These are phyloP conservation scores for Penicillium cinerascens DNA, from an alignment of 495 filamentous ascomycete species.

Conservation along the genomic window DNA sequence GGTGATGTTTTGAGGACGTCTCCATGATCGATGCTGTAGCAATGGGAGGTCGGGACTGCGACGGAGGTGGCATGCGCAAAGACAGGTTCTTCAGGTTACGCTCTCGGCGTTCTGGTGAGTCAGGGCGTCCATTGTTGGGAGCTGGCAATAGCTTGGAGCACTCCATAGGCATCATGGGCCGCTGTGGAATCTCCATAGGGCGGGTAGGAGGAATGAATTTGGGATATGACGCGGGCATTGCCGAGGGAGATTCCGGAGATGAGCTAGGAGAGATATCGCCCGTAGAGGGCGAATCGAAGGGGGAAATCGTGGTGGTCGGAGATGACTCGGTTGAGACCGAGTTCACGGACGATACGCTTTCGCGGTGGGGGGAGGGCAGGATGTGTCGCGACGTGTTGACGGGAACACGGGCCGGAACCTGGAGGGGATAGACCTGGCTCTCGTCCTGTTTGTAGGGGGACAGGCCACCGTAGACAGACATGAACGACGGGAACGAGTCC, in stretches of 20 bases:
- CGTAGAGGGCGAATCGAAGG: slow-evolving; percentile 79
- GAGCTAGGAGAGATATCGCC: slow-evolving; percentile 92
- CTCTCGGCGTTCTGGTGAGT: slow-evolving; percentile 66
- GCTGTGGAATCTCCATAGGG: slow-evolving; percentile 24
- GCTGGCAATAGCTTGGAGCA: slow-evolving; percentile 28
- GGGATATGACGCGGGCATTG: slow-evolving; percentile 44
- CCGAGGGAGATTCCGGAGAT: slow-evolving; percentile 81
- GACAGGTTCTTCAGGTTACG: slow-evolving; percentile 94
- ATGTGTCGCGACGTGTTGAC: slow-evolving; percentile 30
- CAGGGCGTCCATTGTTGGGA: slow-evolving; percentile 41
- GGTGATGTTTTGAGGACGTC: slow-evolving; percentile 42
- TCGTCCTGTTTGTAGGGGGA: slow-evolving; percentile 33
- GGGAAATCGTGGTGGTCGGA: slow-evolving; percentile 92
- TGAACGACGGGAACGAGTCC: slow-evolving; percentile 69
- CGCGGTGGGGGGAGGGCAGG: slow-evolving; percentile 37
- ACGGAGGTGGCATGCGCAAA: slow-evolving; percentile 67
- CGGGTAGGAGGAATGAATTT: slow-evolving; percentile 34
- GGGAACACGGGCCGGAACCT: slow-evolving; percentile 31
- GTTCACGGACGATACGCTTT: slow-evolving; percentile 63
- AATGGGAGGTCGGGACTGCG: slow-evolving; percentile 45
- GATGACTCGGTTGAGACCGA: slow-evolving; percentile 91
- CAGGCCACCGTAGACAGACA: slow-evolving; percentile 60
- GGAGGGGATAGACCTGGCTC: slow-evolving; percentile 22
- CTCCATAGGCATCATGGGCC: slow-evolving; percentile 15
- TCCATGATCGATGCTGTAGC: slow-evolving; percentile 47